Percentiles rank a stretch among this genome's conserved stretches.
Conservation (phyloP, 352 stramenopile genomes). For the Thalassiosira ordinaria region DNA sequence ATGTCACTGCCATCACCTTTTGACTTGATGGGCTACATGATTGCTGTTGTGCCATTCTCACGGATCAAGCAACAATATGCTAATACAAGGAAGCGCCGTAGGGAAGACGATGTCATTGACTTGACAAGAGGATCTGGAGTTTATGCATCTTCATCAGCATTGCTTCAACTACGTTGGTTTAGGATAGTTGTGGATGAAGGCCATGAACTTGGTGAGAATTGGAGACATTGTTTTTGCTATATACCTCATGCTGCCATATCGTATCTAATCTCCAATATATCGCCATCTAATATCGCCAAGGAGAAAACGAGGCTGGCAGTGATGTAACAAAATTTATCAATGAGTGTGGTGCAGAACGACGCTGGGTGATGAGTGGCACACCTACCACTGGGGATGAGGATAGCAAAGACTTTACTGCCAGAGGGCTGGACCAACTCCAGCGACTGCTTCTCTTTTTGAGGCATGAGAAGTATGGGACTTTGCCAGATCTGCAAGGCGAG, state of each 20-base stretch:
- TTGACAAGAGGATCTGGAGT: not conserved
- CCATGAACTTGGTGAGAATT: slow-evolving; percentile 89
- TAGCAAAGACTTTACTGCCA: slow-evolving; percentile 68
- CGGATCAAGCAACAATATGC: slow-evolving; percentile 40
- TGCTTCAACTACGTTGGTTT: slow-evolving; percentile 85
- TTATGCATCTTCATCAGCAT: slow-evolving; percentile 43
- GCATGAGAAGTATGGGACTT: slow-evolving; percentile 88
- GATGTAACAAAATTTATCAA: slow-evolving; percentile 88
- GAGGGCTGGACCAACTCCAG: slow-evolving; percentile 90
- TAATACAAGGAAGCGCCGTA: slow-evolving; percentile 20
- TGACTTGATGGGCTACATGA: slow-evolving; percentile 47
- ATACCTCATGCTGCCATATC: not conserved
- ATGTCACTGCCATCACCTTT: slow-evolving; percentile 58
- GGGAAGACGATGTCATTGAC: slow-evolving; percentile 15
- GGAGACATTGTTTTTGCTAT: no score
- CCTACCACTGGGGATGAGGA: slow-evolving; percentile 91
- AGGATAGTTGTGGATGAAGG: slow-evolving; percentile 94
- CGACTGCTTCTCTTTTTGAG: slow-evolving; percentile 90
- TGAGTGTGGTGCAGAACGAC: slow-evolving; percentile 87
- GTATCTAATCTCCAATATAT: not conserved
- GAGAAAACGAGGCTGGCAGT: slow-evolving; percentile 39
- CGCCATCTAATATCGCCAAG: not conserved
- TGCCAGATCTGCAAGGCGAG: no score
- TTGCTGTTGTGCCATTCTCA: slow-evolving; percentile 76
- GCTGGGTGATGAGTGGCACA: slow-evolving; percentile 94